Conservation (phyloP, 805 yeast species). For the Myxozyma vanderwaltii region DNA sequence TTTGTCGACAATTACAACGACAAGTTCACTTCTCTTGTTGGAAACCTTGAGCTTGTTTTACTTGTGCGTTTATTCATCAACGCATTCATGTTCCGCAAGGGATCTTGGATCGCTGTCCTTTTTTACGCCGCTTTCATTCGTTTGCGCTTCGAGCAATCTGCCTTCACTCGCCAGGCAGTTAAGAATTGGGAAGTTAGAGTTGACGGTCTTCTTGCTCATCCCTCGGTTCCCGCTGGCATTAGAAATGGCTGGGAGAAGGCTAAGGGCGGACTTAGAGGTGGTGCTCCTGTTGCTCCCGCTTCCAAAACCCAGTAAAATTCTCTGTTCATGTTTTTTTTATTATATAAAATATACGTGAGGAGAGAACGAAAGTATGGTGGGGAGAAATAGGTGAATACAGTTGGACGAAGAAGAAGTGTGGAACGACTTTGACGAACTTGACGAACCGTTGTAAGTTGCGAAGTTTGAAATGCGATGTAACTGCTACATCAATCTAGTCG, state of each 20-base stretch:
- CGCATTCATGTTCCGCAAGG: conserved; percentile 59
- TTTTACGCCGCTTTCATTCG: conserved; percentile 66
- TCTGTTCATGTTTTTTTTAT: background rate
- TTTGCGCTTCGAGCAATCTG: conserved; percentile 73
- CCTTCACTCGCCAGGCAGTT: conserved; percentile 68
- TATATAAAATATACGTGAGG: background rate
- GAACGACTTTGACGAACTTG: too few relatives aligned
- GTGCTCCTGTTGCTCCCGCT: conserved; percentile 21
- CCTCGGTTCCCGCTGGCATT: conserved; percentile 54
- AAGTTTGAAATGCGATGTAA: background rate
- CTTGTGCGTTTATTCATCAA: conserved; percentile 50
- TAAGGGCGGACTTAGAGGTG: conserved; percentile 42
- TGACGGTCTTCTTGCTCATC: conserved; percentile 59
- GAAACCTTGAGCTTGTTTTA: conserved; percentile 56
- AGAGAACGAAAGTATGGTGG: background rate
- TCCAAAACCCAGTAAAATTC: conserved; percentile 28
- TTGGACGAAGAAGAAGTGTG: background rate
- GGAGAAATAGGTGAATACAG: background rate
- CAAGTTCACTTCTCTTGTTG: conserved; percentile 58
- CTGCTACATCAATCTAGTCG: too few relatives aligned
- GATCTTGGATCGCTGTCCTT: conserved; percentile 58
- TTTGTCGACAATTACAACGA: conserved; percentile 61
- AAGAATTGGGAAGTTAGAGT: conserved; percentile 68
- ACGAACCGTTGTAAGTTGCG: background rate
- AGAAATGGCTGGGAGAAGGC: conserved; percentile 54